phyloP scores from a whole-genome alignment of 2,329 filamentous ascomycete genomes.

The Bipolaris bicolor region DNA sequence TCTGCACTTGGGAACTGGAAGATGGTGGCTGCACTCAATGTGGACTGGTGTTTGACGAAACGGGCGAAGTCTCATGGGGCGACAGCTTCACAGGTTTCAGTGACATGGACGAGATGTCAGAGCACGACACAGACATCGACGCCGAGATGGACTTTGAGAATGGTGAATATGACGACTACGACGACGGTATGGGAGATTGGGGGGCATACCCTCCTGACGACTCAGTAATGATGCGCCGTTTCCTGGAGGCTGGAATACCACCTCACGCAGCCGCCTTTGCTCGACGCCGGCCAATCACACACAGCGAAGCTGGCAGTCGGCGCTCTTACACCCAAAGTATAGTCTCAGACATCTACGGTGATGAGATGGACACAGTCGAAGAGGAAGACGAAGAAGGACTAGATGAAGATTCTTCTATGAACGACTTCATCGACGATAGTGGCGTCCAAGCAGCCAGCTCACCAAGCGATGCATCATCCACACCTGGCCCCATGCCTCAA shows the following conservation, averaged over 20 bases:
- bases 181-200: conserved; percentile 40
- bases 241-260: conserved; percentile 36
- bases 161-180: conserved; percentile 42
- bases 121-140: conserved; percentile 50
- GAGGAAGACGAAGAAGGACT: conserved; percentile 52
- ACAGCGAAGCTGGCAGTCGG: conserved; percentile 51
- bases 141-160: conserved; percentile 52
- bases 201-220: conserved; percentile 37
- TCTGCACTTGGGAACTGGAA: conserved; percentile 68
- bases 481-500: conserved; percentile 39
- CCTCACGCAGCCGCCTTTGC: conserved; percentile 27
- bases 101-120: conserved; percentile 53
- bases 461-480: conserved; percentile 37
- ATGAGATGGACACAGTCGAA: conserved; percentile 52
- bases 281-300: conserved; percentile 45
- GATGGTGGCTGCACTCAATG: conserved; percentile 65
- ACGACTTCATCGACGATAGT: conserved; percentile 51
- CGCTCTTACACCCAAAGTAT: conserved; percentile 51
- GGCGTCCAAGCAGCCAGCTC: conserved; percentile 32
- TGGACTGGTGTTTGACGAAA: conserved; percentile 57
- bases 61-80: conserved; percentile 49
- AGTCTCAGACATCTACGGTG: conserved; percentile 48
- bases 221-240: conserved; percentile 46
- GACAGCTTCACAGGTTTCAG: conserved; percentile 53
- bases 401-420: conserved; percentile 51